Evolutionary conservation across 306 rosid genomes (phyloP).

Genomic region (Begonia loranthoides): DNA sequence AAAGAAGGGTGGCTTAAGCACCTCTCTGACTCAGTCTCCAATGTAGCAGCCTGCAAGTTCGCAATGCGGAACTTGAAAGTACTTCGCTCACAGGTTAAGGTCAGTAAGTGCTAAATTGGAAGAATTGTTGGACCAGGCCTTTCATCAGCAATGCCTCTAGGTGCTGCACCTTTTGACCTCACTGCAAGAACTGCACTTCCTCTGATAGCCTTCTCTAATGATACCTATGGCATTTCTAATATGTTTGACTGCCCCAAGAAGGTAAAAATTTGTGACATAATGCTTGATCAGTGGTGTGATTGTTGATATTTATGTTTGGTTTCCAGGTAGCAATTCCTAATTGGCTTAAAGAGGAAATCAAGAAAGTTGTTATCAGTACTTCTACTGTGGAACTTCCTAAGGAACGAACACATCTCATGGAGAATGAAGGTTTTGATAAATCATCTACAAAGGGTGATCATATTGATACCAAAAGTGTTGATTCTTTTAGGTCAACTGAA

Average conservation of each 20-base stretch:
- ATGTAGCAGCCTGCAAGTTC: too few species aligned
- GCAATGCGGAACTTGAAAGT: too few species aligned
- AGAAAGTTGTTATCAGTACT: conserved; percentile 63
- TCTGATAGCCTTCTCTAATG: conserved; percentile 52
- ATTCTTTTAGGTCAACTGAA: conserved; percentile 80
- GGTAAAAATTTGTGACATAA: conserved; percentile 28
- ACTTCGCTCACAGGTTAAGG: too few species aligned
- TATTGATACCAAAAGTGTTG: conserved; percentile 60
- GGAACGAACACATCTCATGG: conserved; percentile 37
- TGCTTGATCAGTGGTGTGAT: conserved; percentile 12
- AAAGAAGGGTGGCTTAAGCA: too few species aligned
- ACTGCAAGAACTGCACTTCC: conserved; percentile 44
- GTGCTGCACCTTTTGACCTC: conserved; percentile 43
- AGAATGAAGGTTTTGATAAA: conserved; percentile 39
- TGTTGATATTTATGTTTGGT: conserved; percentile 8
- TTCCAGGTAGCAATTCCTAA: conserved; percentile 85
- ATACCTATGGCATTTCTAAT: conserved; percentile 62
- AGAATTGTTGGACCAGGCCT: conserved; percentile 70
- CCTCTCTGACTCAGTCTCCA: too few species aligned
- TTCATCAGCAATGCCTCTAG: conserved; percentile 45
- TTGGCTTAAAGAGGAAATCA: conserved; percentile 96
- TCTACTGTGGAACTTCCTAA: conserved; percentile 58
- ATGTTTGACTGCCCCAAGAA: conserved; percentile 87
- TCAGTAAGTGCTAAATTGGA: too few species aligned
- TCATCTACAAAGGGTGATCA: conserved; percentile 46